phyloP scores from a whole-genome alignment of 305 asterid species.

The Nicotiana rustica region DNA sequence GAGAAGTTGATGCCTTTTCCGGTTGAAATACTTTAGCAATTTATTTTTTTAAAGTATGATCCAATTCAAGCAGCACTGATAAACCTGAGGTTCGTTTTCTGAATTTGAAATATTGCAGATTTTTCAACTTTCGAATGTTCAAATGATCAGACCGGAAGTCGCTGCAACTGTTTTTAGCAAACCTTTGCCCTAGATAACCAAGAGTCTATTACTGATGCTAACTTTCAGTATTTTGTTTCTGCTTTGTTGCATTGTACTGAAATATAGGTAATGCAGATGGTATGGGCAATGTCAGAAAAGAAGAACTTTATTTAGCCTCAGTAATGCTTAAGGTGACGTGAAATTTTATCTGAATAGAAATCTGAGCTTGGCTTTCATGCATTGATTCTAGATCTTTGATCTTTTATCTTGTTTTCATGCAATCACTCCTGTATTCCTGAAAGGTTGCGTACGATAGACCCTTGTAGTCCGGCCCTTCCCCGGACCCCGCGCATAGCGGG shows the following conservation, averaged over 20 bases:
- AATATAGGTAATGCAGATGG: conserved; percentile 75
- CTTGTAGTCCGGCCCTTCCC: too few species aligned
- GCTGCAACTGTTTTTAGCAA: not conserved
- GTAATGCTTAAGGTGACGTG: conserved; percentile 66
- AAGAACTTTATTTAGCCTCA: conserved; percentile 75
- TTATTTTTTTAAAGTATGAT: not conserved
- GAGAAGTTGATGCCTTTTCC: not conserved
- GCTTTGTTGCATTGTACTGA: conserved; percentile 19
- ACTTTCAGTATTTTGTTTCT: conserved; percentile 21
- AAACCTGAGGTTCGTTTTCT: not conserved
- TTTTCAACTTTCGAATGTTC: not conserved
- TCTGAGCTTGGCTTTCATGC: not conserved
- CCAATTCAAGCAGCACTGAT: not conserved
- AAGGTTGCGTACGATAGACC: too few species aligned
- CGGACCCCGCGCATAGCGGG: too few species aligned
- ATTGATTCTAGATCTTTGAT: conserved; percentile 7
- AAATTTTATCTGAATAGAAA: conserved; percentile 32
- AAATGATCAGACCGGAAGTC: not conserved
- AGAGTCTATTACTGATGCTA: conserved; percentile 15
- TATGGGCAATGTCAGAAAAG: conserved; percentile 68
- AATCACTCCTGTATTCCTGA: not conserved
- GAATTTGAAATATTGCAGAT: conserved; percentile 18
- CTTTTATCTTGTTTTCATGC: not conserved
- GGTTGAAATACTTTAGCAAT: not conserved
- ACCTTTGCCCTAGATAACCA: not conserved